phyloP scores from a whole-genome alignment of 1,139 yeast genomes.

The Protomyces macrosporus region DNA sequence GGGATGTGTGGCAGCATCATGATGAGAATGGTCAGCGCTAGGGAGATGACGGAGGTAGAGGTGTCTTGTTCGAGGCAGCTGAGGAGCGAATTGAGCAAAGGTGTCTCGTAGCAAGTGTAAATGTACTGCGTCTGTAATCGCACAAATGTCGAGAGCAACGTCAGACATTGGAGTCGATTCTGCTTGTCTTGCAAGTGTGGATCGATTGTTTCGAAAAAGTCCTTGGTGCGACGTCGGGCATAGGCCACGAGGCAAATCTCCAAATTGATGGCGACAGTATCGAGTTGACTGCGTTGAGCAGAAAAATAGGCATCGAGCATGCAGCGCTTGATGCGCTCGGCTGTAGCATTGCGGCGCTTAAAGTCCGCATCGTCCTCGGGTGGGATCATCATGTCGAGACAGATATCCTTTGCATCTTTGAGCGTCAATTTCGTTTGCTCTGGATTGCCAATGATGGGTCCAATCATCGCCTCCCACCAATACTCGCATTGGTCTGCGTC shows the following conservation, averaged over 20 bases:
- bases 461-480: conserved; percentile 53
- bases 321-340: conserved; percentile 26
- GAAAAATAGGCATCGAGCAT: conserved; percentile 19
- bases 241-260: conserved; percentile 32
- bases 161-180: conserved; percentile 31
- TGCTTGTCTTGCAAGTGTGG: conserved; percentile 29
- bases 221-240: conserved; percentile 31
- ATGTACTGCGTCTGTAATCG: conserved; percentile 37
- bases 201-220: conserved; percentile 31
- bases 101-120: conserved; percentile 40
- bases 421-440: conserved; percentile 45
- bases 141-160: conserved; percentile 30
- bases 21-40: conserved; percentile 46
- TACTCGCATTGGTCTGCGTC: conserved; percentile 43
- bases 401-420: conserved; percentile 43
- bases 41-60: conserved; percentile 44
- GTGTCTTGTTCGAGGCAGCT: conserved; percentile 47
- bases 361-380: conserved; percentile 33
- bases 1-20: conserved; percentile 56
- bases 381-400: conserved; percentile 36
- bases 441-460: conserved; percentile 55
- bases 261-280: conserved; percentile 38
- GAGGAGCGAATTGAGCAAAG: conserved; percentile 45
- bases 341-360: conserved; percentile 29
- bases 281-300: conserved; percentile 29